Base-by-base conservation (phyloP, 2,329 filamentous ascomycete genomes). In the Scedosporium apiospermum region DNA sequence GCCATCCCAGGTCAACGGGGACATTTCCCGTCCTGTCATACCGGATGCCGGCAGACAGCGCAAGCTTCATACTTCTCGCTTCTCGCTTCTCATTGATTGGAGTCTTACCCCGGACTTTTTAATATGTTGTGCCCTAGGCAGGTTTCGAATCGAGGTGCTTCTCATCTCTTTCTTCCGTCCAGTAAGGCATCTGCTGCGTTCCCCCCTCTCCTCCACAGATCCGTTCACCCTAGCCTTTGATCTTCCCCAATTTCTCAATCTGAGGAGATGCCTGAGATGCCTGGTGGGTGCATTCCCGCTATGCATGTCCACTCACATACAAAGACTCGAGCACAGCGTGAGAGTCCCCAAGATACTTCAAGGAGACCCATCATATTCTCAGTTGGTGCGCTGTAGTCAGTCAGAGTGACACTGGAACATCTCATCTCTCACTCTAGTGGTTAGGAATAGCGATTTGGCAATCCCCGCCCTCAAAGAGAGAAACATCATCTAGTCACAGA, bases 21-120 rank as follows among this genome's bases (percentile, higher is more conserved):
- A 38, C 49, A 55, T 34, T 23, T 61, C 49, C 60, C 49, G 60
- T 23, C 30, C 60, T 44, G 57, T 59, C 57, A 59, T 21, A 44
- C 38, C 57, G 57, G 57, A 61, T 61, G 30, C 23, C 60, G 60
- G 46, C 46, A 53, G 49, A 49, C 58, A 34, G 60, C 60, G 49
- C 49, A 61, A n/a, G 60, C 46, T 42, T 27, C 21, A 51, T 18
- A 46, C 18, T 27, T 26, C 18, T n/a, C 26, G 23, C 10, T 16
- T 16, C 60, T 61, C 60, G 46, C 60, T 57, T 61, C 26, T 7
- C 27, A 27, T 38, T 34, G 30, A 61, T 61, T 57, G 30, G 49
- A 23, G n/a, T n/a, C 49, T 26, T 57, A 55, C 60, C 60, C 60
- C 60, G 21, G 60, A 61, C 34, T 38, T n/a, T 41, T 58, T 23